phyloP scores from a whole-genome alignment of 768 basidiomycete genomes.

The Phlegmacium glaucopus region DNA sequence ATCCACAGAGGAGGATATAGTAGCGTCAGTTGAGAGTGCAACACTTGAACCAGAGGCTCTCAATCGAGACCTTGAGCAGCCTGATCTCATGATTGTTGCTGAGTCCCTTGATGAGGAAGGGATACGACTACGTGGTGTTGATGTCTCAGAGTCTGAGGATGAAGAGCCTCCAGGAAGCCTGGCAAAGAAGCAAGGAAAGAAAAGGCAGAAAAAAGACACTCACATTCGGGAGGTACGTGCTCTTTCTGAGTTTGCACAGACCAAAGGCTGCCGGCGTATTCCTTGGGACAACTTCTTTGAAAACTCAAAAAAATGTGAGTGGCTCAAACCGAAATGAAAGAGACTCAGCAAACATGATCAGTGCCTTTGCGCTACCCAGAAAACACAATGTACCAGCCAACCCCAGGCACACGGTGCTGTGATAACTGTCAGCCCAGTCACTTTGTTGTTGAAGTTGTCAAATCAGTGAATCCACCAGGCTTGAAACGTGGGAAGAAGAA shows the following conservation, averaged over 20 bases:
- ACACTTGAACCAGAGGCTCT: not conserved
- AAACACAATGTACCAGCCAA: slow-evolving; percentile 3
- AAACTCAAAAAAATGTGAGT: slow-evolving; percentile 11
- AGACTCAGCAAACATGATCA: too few relatives aligned
- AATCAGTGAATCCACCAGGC: not conserved
- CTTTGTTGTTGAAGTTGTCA: slow-evolving; percentile 6
- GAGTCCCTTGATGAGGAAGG: not conserved
- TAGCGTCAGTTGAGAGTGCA: not conserved
- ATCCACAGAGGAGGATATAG: not conserved
- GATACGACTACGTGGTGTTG: not conserved
- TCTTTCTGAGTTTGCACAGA: not conserved
- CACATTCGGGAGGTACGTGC: not conserved
- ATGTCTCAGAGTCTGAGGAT: not conserved
- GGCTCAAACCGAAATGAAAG: not conserved
- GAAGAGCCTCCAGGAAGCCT: not conserved
- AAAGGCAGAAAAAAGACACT: not conserved
- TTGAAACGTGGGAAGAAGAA: slow-evolving; percentile 10
- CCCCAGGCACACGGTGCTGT: slow-evolving; percentile 7
- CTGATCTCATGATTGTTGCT: not conserved
- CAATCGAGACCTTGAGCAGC: not conserved
- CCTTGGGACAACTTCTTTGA: slow-evolving; percentile 10
- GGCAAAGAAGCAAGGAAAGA: not conserved
- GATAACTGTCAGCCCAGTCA: slow-evolving; percentile 11
- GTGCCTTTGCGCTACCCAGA: not conserved
- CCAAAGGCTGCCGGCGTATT: not conserved